Conservation (phyloP, 495 filamentous ascomycete species). For the Penicillium riverlandense region DNA sequence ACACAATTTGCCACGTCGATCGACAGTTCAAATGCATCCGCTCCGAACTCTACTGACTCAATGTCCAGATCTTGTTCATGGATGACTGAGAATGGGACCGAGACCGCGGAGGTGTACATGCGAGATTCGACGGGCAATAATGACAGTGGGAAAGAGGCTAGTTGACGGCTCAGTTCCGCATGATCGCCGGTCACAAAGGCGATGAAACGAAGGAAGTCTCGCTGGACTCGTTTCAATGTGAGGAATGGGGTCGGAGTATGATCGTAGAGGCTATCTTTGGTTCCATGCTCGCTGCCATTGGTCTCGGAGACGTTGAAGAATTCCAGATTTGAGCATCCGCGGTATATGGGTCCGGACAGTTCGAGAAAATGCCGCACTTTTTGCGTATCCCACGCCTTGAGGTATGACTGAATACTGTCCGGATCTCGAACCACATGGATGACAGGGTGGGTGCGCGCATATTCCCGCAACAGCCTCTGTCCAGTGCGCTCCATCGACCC, state of each 20-base stretch:
- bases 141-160: constrained; percentile 64
- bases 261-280: constrained; percentile 24
- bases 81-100: constrained; percentile 54
- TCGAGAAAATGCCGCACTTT: constrained; percentile 48
- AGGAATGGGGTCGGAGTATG: constrained; percentile 47
- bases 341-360: constrained; percentile 45
- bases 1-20: constrained; percentile 40
- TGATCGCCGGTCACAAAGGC: constrained; percentile 53
- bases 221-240: constrained; percentile 59
- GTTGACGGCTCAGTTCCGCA: constrained; percentile 44
- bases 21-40: constrained; percentile 61
- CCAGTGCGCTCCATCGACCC: constrained; percentile 44
- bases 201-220: constrained; percentile 64
- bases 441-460: constrained; percentile 55
- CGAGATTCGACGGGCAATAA: constrained; percentile 56
- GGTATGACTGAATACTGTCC: constrained; percentile 53
- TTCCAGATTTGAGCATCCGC: constrained; percentile 65
- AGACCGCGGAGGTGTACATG: constrained; percentile 54
- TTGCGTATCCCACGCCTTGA: constrained; percentile 50
- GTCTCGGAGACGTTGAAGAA: constrained; percentile 62
- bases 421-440: constrained; percentile 64
- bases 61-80: constrained; percentile 50
- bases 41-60: constrained; percentile 55
- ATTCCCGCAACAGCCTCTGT: constrained; percentile 36
- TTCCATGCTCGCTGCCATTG: constrained; percentile 11